Percentiles rank a stretch among this genome's conserved stretches.
Evolutionary conservation across 2,329 filamentous ascomycete species (phyloP).

Genomic region (Arthrobotrys megalospora): DNA sequence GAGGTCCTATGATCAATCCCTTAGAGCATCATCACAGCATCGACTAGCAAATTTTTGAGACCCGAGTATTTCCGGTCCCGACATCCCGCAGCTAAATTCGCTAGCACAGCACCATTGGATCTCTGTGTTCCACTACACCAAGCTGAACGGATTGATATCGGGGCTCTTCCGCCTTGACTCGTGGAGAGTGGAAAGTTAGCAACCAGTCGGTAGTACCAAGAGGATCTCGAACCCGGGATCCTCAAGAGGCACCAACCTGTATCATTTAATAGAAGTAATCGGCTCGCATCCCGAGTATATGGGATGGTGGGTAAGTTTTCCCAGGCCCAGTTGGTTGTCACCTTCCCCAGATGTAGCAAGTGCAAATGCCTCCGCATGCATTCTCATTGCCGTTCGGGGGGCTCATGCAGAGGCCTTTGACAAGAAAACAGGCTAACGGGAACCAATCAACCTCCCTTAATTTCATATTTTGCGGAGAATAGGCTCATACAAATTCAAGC

Average conservation of each 20-base stretch:
- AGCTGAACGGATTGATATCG: constrained; percentile 24
- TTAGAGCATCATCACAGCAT: not conserved
- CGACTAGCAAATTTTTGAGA: constrained; percentile 6
- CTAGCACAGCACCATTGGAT: constrained; percentile 5
- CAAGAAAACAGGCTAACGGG: constrained; percentile 20
- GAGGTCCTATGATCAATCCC: not conserved
- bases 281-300: constrained; percentile 60
- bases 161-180: constrained; percentile 11
- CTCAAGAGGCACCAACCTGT: constrained; percentile 49
- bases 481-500: constrained; percentile 60
- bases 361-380: constrained; percentile 45
- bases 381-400: constrained; percentile 2
- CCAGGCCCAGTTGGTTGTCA: constrained; percentile 31
- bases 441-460: constrained; percentile 26
- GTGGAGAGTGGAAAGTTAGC: constrained; percentile 24
- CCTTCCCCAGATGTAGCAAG: constrained; percentile 34
- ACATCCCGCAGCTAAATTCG: constrained; percentile 1
- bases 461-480: constrained; percentile 19
- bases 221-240: constrained; percentile 59
- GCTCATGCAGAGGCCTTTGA: not conserved
- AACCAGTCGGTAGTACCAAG: constrained; percentile 36
- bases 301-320: constrained; percentile 59
- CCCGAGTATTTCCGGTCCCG: constrained; percentile 22
- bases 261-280: constrained; percentile 52
- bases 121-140: not conserved